Percentiles rank a stretch among this genome's conserved stretches.
Conservation (phyloP, 352 stramenopile genomes). For the Globisporangium spiculum region DNA sequence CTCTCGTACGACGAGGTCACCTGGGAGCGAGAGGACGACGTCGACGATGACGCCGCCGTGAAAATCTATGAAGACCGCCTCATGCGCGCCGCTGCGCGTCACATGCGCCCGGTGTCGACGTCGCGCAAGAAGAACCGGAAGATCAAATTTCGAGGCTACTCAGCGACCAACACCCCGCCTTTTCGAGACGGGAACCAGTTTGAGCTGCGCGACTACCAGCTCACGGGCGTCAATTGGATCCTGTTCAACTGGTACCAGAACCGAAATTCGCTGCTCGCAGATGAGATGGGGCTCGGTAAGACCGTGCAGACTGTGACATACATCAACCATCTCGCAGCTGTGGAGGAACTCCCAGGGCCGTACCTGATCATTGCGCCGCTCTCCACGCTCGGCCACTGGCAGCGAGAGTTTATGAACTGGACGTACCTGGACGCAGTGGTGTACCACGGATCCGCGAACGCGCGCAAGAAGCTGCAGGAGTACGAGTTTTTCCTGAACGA, state of each 20-base stretch:
- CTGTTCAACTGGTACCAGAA: conserved; percentile 98
- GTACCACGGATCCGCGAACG: conserved; percentile 94
- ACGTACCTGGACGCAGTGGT: conserved; percentile 98
- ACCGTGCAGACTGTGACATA: conserved; percentile 95
- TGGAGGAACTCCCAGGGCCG: conserved; percentile 93
- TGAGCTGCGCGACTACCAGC: conserved; percentile 97
- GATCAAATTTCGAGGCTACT: conserved; percentile 75
- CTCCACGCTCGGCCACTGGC: conserved; percentile 98
- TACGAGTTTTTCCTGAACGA: conserved; percentile 93
- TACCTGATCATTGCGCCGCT: conserved; percentile 98
- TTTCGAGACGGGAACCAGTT: conserved; percentile 61
- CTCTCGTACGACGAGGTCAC: conserved; percentile 97
- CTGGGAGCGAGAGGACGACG: conserved; percentile 98
- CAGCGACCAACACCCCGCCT: conserved; percentile 44
- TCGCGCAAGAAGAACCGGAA: conserved; percentile 46
- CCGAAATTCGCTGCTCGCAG: conserved; percentile 98
- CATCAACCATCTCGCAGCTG: conserved; percentile 94
- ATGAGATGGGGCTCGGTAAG: conserved; percentile 98
- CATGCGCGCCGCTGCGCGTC: conserved; percentile 44
- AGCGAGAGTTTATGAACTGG: conserved; percentile 95
- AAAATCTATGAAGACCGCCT: conserved; percentile 78
- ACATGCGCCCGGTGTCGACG: conserved; percentile 41
- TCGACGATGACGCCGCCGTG: conserved; percentile 84
- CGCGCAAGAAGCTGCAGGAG: conserved; percentile 89
- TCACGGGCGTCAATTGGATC: conserved; percentile 99